A percentile compares a stretch with the other conserved stretches of the same genome.
phyloP scores from a whole-genome alignment of 2,329 filamentous ascomycete species.

The Aureobasidium sp. region DNA sequence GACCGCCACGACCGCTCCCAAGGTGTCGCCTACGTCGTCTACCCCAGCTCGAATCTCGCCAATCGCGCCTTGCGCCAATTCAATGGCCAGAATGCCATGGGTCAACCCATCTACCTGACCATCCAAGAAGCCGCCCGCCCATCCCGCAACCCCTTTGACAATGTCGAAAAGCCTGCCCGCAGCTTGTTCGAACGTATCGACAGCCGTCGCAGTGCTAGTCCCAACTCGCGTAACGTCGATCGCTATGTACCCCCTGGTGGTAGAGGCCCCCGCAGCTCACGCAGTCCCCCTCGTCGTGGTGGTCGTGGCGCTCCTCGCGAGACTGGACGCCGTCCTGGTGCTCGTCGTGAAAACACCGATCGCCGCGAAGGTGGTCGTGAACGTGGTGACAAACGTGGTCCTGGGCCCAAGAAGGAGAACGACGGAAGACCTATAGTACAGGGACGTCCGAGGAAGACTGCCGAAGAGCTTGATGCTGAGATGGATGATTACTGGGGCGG shows the following conservation, averaged over 20 bases:
- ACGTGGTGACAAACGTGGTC: constrained; percentile 35
- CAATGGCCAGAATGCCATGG: constrained; percentile 84
- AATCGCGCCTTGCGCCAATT: constrained; percentile 68
- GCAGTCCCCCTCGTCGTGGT: constrained; percentile 46
- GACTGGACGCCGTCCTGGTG: constrained; percentile 39
- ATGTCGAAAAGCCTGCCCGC: constrained; percentile 42
- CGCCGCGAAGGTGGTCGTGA: constrained; percentile 21
- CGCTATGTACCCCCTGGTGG: constrained; percentile 62
- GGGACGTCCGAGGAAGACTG: constrained; percentile 67
- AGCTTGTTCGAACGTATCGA: constrained; percentile 60
- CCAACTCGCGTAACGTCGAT: constrained; percentile 63
- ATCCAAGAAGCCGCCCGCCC: constrained; percentile 42
- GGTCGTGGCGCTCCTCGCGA: constrained; percentile 35
- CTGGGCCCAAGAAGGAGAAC: constrained; percentile 36
- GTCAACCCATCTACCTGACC: constrained; percentile 65
- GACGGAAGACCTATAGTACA: constrained; percentile 36
- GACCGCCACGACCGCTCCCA: constrained; percentile 84
- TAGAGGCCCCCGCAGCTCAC: constrained; percentile 40
- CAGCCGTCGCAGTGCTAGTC: constrained; percentile 33
- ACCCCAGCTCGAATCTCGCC: constrained; percentile 63
- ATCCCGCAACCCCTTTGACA: constrained; percentile 41
- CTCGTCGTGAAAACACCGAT: constrained; percentile 31
- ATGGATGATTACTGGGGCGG: constrained; percentile 75
- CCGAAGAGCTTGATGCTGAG: constrained; percentile 88
- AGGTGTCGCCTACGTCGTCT: constrained; percentile 76